Percentiles rank a stretch among this genome's conserved stretches.
Evolutionary conservation across 192 early-diverging fungal species (phyloP).

Genomic region (Thamnidium elegans): DNA sequence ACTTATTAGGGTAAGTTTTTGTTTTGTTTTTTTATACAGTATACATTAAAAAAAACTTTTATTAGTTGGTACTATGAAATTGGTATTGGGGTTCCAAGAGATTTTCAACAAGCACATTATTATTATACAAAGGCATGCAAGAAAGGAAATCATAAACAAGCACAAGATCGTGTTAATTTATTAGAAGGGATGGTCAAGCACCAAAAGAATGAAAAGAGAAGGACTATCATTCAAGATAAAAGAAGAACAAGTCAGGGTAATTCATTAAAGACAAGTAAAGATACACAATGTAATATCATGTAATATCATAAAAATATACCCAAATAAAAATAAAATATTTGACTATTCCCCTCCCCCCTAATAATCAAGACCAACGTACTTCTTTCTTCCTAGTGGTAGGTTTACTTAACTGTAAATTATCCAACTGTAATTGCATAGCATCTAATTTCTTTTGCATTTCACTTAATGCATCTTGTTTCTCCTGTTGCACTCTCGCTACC

Average conservation of each 20-base stretch:
- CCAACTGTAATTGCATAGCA: conserved; percentile 17
- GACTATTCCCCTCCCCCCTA: too few relatives aligned
- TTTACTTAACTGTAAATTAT: background rate
- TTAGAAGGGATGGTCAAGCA: background rate
- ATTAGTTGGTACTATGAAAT: conserved; percentile 39
- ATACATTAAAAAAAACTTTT: background rate
- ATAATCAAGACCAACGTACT: background rate
- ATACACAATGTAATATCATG: background rate
- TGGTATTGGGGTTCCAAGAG: conserved; percentile 28
- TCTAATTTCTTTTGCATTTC: conserved; percentile 28
- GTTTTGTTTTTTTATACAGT: background rate
- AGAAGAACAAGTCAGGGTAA: background rate
- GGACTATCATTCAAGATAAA: background rate
- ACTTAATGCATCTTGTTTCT: conserved; percentile 10
- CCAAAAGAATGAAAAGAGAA: conserved; percentile 8
- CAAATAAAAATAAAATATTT: too few relatives aligned
- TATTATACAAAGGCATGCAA: conserved; percentile 32
- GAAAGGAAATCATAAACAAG: conserved; percentile 21
- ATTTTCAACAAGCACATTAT: conserved; percentile 22
- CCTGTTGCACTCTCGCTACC: conserved; percentile 20
- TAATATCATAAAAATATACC: background rate
- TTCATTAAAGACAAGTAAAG: background rate
- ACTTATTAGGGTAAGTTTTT: conserved; percentile 76
- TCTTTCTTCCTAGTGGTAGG: background rate
- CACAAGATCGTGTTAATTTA: conserved; percentile 3